A percentile compares a stretch with the other conserved stretches of the same genome.
Conservation (phyloP, 352 stramenopile genomes). For the Pythium myriotylum region DNA sequence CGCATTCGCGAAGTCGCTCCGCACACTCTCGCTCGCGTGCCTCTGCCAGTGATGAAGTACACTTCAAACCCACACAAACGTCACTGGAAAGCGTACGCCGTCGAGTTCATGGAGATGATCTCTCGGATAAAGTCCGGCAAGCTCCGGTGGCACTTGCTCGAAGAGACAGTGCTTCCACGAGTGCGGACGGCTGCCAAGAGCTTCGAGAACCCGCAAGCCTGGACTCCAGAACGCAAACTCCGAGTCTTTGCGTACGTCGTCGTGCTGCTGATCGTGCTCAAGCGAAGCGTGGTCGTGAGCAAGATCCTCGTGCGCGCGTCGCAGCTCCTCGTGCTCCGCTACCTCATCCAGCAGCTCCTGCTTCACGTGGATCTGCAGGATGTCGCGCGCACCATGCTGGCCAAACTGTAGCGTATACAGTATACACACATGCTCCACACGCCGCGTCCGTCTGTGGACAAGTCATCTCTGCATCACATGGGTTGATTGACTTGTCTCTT, state of each 20-base stretch:
- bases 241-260: constrained; percentile 53
- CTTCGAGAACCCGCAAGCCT: constrained; percentile 32
- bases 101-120: constrained; percentile 55
- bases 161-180: constrained; percentile 51
- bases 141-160: constrained; percentile 57
- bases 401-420: constrained; percentile 26
- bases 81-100: constrained; percentile 46
- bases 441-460: neutral
- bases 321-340: constrained; percentile 63
- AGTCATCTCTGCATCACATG: constrained; percentile 4
- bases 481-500: constrained; percentile 15
- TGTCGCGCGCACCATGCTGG: constrained; percentile 27
- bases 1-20: constrained; percentile 52
- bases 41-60: constrained; percentile 66
- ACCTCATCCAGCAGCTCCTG: constrained; percentile 55
- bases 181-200: constrained; percentile 39
- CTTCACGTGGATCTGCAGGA: constrained; percentile 41
- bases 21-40: constrained; percentile 46
- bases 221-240: constrained; percentile 46
- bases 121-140: constrained; percentile 54
- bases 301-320: constrained; percentile 50
- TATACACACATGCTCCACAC: neutral
- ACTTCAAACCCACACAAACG: constrained; percentile 53
- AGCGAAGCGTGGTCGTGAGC: constrained; percentile 50
- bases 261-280: constrained; percentile 56